Base-by-base conservation (phyloP, 2,329 filamentous ascomycete species). In the Phaeosphaeriaceae sp. region DNA sequence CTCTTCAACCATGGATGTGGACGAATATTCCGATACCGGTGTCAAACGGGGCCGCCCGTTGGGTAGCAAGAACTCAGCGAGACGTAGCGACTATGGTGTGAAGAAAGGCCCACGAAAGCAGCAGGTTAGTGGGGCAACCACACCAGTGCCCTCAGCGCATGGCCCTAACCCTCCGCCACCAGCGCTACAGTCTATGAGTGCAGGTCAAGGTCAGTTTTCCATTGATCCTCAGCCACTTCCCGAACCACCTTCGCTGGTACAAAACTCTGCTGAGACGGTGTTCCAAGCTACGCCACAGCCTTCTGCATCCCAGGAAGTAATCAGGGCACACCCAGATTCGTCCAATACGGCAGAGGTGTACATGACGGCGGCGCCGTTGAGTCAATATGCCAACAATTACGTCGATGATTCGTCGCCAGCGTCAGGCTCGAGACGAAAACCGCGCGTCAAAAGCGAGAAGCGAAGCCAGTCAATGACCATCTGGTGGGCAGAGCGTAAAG, bases 51-150 rank as follows among this genome's bases (percentile, higher is more conserved):
- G 71, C 17, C 61, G 71, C 28, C 70, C 70, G 26, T 76, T 76
- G 3, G 78, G 78, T 0, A 79, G 77, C 52, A 79, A 79, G 62
- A 80, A 79, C 37, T 60, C 72, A 21, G 71, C 73, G 20, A 69
- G 75, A 48, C 68, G 78, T 16, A 76, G 74, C 42, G 78, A 80
- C 52, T 77, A 74, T 26, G 77, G 78, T 2, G 72, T 79, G 47
- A 79, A 79, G 52, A 81, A 80, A 50, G 78, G 78, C 2, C 78
- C 78, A 4, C 66, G 77, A 8, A 74, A 71, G 55, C 70, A 71
- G 55, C 70, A 70, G 55, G 49, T 52, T n/a, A 56, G 50, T 18
- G 67, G 70, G 30, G 51, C 59, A 9, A 51, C 48, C 18, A 54
- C 58, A 9, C 56, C 61, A 13, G 50, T 51, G 20, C 63, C 61